A percentile compares a stretch with the other conserved stretches of the same genome.
These are phyloP conservation scores for Veloboletus limbatus DNA, from an alignment of 1,284 basidiomycete species.

Conservation along the genomic window DNA sequence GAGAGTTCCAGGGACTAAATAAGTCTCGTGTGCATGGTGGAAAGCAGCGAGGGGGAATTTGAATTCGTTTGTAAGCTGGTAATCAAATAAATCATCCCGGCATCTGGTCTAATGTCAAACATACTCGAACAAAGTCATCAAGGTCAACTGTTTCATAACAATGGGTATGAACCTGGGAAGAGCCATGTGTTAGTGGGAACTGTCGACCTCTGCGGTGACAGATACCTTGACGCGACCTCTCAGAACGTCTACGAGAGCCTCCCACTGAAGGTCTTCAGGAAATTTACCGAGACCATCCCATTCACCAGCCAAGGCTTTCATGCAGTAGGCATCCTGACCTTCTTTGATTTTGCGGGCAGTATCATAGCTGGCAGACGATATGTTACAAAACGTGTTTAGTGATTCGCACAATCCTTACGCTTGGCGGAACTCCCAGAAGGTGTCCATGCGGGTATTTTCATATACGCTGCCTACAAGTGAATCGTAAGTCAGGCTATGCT, in stretches of 20 bases:
- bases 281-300: slow-evolving; percentile 65
- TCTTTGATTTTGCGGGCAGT: slow-evolving; percentile 73
- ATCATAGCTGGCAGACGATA: slow-evolving; percentile 46
- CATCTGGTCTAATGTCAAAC: slow-evolving; percentile 24
- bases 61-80: slow-evolving; percentile 77
- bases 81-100: slow-evolving; percentile 7
- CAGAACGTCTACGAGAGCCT: slow-evolving; percentile 84
- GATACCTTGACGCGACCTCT: slow-evolving; percentile 70
- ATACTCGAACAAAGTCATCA: slow-evolving; percentile 69
- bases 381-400: slow-evolving; percentile 3
- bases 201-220: neutral
- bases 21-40: slow-evolving; percentile 81
- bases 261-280: slow-evolving; percentile 80
- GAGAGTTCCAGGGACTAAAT: slow-evolving; percentile 71
- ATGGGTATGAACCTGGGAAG: slow-evolving; percentile 66
- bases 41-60: slow-evolving; percentile 72
- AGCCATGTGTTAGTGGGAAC: neutral
- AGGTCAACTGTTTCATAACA: slow-evolving; percentile 81
- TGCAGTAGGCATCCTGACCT: slow-evolving; percentile 72
- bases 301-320: slow-evolving; percentile 50
- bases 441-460: slow-evolving; percentile 45
- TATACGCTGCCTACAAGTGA: slow-evolving; percentile 27
- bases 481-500: neutral
- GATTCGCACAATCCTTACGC: slow-evolving; percentile 26
- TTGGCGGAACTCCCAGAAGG: slow-evolving; percentile 55